Conservation (phyloP, 2,329 filamentous ascomycete genomes). For the Onygenales sp. region DNA sequence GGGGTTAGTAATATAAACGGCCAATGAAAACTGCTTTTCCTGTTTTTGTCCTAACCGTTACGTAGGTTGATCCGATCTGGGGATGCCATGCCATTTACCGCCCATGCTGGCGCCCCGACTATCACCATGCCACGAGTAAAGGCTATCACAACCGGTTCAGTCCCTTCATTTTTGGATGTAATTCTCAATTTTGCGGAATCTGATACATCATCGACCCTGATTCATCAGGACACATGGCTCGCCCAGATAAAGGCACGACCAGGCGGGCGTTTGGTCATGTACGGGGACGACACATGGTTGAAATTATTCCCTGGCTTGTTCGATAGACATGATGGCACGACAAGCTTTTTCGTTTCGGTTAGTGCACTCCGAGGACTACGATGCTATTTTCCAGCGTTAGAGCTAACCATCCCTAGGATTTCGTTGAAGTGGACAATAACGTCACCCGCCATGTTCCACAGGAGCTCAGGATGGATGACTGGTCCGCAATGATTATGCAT, state of each 20-base stretch:
- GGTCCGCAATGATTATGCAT: constrained; percentile 89
- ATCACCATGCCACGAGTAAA: constrained; percentile 98
- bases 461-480: constrained; percentile 70
- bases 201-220: constrained; percentile 79
- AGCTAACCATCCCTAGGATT: constrained; percentile 54
- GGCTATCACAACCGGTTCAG: constrained; percentile 92
- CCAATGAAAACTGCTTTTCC: constrained; percentile 1
- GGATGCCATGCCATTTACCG: constrained; percentile 82
- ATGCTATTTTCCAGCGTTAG: constrained; percentile 6
- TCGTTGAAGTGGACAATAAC: constrained; percentile 95
- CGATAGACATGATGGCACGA: constrained; percentile 78
- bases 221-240: constrained; percentile 89
- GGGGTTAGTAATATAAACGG: constrained; percentile 44
- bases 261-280: constrained; percentile 76
- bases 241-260: constrained; percentile 72
- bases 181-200: constrained; percentile 94
- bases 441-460: constrained; percentile 79
- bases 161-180: constrained; percentile 95
- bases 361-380: constrained; percentile 29
- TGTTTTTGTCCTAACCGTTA: constrained; percentile 6
- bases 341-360: constrained; percentile 96
- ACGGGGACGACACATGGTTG: constrained; percentile 96
- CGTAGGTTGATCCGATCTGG: constrained; percentile 72
- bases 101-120: constrained; percentile 90
- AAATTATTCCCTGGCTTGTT: constrained; percentile 91